phyloP scores from a whole-genome alignment of 2,329 filamentous ascomycete species.

The Diaporthe sp. region DNA sequence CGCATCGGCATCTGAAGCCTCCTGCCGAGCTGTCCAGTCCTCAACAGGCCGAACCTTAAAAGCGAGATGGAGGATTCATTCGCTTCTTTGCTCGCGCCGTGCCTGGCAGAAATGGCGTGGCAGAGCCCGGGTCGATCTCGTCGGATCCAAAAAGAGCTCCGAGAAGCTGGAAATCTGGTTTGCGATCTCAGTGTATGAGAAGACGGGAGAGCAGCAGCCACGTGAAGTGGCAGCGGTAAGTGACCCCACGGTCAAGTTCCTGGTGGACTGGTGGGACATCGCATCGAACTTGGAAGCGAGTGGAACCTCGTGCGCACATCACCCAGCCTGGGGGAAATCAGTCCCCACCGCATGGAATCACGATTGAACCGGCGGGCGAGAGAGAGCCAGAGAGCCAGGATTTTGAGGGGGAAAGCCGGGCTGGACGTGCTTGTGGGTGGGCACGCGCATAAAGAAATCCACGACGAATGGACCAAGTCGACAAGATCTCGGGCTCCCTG shows the following conservation, averaged over 20 bases:
- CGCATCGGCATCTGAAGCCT: constrained; percentile 21
- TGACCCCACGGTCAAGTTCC: constrained; percentile 36
- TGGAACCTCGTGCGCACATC: constrained; percentile 24
- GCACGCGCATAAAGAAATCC: not conserved
- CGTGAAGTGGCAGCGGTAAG: constrained; percentile 30
- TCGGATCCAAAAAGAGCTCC: not conserved
- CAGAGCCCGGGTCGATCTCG: not conserved
- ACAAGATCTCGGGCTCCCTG: constrained; percentile 3
- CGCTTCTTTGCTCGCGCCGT: not conserved
- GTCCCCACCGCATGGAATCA: constrained; percentile 18
- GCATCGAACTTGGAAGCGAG: constrained; percentile 36
- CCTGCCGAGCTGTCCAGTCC: constrained; percentile 24
- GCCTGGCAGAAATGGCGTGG: not conserved
- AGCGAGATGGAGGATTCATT: not conserved
- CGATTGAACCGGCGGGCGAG: not conserved
- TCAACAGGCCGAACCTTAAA: constrained; percentile 20
- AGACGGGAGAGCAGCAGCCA: constrained; percentile 32
- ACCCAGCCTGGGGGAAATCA: constrained; percentile 23
- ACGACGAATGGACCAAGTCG: not conserved
- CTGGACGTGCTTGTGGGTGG: not conserved
- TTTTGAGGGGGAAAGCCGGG: not conserved
- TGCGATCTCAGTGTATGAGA: not conserved
- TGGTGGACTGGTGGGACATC: constrained; percentile 22
- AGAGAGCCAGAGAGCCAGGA: too few relatives aligned
- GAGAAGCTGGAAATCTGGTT: not conserved